phyloP scores from a whole-genome alignment of 306 rosid species.

The Urtica urens region DNA sequence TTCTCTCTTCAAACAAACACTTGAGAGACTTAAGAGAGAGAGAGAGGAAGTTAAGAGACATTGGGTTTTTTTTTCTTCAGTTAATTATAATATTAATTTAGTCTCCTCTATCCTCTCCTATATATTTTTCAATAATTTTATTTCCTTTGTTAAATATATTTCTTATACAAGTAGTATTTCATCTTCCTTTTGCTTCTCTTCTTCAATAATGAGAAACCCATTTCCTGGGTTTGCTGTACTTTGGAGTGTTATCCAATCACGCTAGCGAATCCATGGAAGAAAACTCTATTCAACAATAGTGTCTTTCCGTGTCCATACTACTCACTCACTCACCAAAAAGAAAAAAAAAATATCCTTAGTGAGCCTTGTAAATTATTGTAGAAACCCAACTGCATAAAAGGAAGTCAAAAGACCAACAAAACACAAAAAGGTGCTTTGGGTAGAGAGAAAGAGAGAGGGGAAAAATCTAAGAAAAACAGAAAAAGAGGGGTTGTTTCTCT shows the following conservation, averaged over 20 bases:
- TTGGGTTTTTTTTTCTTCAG: conserved; percentile 12
- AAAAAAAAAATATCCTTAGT: conserved; percentile 2
- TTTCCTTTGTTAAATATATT: no score
- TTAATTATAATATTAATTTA: conserved; percentile 19
- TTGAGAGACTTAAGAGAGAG: conserved; percentile 1
- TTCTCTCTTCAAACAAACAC: conserved; percentile 27
- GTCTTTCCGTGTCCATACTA: no score
- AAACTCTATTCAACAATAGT: no score
- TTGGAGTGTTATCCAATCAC: no score
- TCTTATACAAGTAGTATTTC: no score
- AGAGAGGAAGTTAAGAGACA: conserved; percentile 50
- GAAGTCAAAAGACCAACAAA: no score
- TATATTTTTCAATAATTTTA: conserved; percentile 7
- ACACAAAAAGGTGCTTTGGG: no score
- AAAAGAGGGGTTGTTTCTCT: conserved; percentile 18
- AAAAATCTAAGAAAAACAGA: neutral
- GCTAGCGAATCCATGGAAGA: no score
- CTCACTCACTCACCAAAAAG: neutral
- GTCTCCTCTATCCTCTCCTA: conserved; percentile 43
- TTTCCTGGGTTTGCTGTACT: neutral
- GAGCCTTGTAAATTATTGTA: no score
- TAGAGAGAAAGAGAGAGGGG: conserved; percentile 5
- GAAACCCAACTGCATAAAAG: no score
- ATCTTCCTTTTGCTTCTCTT: neutral
- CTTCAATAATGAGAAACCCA: conserved; percentile 9